A percentile compares a stretch with the other conserved stretches of the same genome.
phyloP scores from a whole-genome alignment of 164 flowering plant genomes.

The Vitis vinifera region DNA sequence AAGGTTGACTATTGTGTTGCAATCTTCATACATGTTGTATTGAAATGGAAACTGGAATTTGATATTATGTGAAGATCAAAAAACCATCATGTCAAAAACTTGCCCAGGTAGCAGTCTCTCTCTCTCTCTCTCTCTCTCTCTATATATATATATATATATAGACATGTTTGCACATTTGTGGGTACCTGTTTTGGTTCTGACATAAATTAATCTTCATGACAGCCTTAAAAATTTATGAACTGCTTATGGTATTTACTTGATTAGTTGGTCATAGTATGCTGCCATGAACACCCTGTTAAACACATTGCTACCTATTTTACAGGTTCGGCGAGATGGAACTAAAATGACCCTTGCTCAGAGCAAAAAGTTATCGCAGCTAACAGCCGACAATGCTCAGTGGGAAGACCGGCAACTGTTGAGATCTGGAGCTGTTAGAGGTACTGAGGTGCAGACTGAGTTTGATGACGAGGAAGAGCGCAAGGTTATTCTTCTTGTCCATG shows the following conservation, averaged over 20 bases:
- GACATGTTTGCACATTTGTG: no score
- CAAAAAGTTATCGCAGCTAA: conserved; percentile 82
- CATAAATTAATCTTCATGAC: no score
- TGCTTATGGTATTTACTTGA: not conserved
- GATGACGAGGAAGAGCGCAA: conserved; percentile 94
- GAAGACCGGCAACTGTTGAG: conserved; percentile 93
- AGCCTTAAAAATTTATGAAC: no score
- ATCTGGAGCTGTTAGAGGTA: conserved; percentile 97
- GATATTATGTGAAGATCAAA: no score
- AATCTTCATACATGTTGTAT: no score
- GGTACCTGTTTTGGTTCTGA: no score
- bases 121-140: no score
- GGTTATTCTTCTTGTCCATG: conserved; percentile 96
- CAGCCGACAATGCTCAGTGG: conserved; percentile 98
- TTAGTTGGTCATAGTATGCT: not conserved
- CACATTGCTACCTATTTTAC: conserved; percentile 3
- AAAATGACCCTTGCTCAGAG: conserved; percentile 91
- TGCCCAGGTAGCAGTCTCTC: no score
- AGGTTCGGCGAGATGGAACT: conserved; percentile 89
- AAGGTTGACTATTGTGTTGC: no score
- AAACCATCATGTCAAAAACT: no score
- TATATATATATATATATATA: no score
- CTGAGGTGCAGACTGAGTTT: conserved; percentile 95
- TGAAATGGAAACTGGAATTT: no score
- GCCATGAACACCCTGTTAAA: not conserved